A percentile compares a stretch with the other conserved stretches of the same genome.
These are phyloP conservation scores for Inga laurina DNA, from an alignment of 306 rosid genomes.

Conservation along the genomic window DNA sequence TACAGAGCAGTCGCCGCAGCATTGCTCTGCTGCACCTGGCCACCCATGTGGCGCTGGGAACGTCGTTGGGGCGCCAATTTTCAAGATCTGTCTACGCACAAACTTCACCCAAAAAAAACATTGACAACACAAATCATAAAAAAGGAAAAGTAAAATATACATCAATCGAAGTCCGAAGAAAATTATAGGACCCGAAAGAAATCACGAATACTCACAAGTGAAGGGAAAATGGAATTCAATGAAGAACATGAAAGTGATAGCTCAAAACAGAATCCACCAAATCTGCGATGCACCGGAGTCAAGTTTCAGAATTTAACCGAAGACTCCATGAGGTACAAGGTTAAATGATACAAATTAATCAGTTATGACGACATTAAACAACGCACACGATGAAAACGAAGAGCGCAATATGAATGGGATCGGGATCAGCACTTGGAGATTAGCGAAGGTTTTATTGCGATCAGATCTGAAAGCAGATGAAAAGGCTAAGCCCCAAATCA, in stretches of 20 bases:
- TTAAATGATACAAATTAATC: not conserved
- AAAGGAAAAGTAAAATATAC: not conserved
- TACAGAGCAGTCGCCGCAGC: constrained; percentile 79
- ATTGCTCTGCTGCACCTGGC: constrained; percentile 99
- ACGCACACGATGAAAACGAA: constrained; percentile 2
- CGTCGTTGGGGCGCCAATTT: constrained; percentile 99
- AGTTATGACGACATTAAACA: not conserved
- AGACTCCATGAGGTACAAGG: constrained; percentile 14
- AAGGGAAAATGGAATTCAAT: constrained; percentile 44
- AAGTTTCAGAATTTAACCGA: constrained; percentile 24
- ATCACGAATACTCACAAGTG: constrained; percentile 50
- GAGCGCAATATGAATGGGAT: constrained; percentile 1
- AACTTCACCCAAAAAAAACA: constrained; percentile 39
- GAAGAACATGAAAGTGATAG: constrained; percentile 64
- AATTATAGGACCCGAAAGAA: not conserved
- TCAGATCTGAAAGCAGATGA: constrained; percentile 60
- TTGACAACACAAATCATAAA: constrained; percentile 10
- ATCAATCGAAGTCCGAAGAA: not conserved
- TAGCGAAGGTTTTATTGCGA: constrained; percentile 27
- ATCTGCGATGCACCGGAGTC: constrained; percentile 35
- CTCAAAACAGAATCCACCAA: constrained; percentile 36
- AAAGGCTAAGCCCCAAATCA: constrained; percentile 45
- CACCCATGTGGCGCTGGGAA: constrained; percentile 99
- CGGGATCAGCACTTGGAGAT: constrained; percentile 42
- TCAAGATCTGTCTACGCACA: constrained; percentile 71